Evolutionary conservation across 1,139 yeast genomes (phyloP), one percentile per base, ranked within the genome.

Genomic region (Saccharomyces hybrid): DNA sequence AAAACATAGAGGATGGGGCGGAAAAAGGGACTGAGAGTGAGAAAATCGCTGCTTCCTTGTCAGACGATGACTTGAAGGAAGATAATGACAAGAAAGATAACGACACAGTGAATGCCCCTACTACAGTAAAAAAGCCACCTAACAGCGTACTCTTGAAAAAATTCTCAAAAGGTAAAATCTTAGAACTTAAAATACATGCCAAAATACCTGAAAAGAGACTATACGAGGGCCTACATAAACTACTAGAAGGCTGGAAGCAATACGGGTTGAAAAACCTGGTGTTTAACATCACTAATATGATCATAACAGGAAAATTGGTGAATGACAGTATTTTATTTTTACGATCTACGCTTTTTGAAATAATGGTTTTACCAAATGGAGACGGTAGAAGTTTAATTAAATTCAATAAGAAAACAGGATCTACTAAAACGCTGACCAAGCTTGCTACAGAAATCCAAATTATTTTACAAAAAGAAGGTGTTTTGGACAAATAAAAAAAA

Each of bases 171-270:
- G 68, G 44, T 38, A 38, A 68, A 44, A 79, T 84, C 2, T 74
- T 48, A 47, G 62, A 62, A 49, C 51, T 49, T 6, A 55, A 58
- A 14, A 52, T 72, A 34, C 62, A 64, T 42, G 68, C 73, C 2
- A 63, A 62, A n/a, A 69, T 70, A 49, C 65, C 65, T 19, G 65
- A 71, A 4, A 57, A 57, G 8, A 88, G 84, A 66, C 79, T 84
- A 78, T 77, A 79, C 52, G 79, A 82, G 44, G 89, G 89, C 3
- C 73, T 85, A 62, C 78, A 75, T 68, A 82, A 86, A 46, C 76
- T 85, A 57, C 73, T 86, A 62, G 75, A 71, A 52, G 82, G 86
- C 8, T 86, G 93, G 93, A 78, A 82, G 16, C 81, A 79, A 59
- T 84, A 84, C 63, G 91, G 93, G 6, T 72, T 86, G 65, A 81